Evolutionary conservation across 179 eudicot species (phyloP).

Genomic region (Spergularia azorica): DNA sequence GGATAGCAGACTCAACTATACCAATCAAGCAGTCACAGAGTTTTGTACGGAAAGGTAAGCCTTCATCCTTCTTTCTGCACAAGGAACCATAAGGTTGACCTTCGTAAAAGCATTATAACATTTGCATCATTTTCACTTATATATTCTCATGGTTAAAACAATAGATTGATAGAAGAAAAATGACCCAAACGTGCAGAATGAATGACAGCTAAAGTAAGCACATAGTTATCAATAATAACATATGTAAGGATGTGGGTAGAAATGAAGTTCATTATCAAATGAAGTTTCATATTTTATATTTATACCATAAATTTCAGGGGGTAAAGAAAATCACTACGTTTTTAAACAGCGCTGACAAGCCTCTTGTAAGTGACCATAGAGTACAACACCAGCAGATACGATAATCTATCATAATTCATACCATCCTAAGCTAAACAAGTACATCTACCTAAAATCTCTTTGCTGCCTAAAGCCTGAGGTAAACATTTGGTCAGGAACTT

Average conservation of each 20-base stretch:
- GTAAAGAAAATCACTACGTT: neutral
- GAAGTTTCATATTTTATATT: no score
- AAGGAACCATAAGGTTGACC: conserved; percentile 17
- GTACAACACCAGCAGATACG: neutral
- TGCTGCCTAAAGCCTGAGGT: no score
- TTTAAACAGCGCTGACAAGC: neutral
- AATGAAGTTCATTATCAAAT: no score
- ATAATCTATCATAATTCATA: neutral
- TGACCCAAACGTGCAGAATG: no score
- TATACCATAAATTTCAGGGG: no score
- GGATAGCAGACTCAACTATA: conserved; percentile 59
- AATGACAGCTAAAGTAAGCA: no score
- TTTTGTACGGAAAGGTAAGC: conserved; percentile 46
- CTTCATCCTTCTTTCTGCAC: conserved; percentile 59
- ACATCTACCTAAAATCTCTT: neutral
- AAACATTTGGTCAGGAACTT: neutral
- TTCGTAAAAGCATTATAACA: no score
- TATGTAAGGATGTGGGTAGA: no score
- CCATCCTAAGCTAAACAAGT: neutral
- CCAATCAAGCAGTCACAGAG: conserved; percentile 54
- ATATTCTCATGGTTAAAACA: no score
- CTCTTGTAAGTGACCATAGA: neutral
- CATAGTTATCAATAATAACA: no score
- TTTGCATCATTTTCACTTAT: no score
- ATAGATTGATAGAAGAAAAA: no score